Percentiles rank a stretch among this genome's conserved stretches.
Evolutionary conservation across 352 stramenopile species (phyloP).

Genomic region (Phytophthora parvispora): DNA sequence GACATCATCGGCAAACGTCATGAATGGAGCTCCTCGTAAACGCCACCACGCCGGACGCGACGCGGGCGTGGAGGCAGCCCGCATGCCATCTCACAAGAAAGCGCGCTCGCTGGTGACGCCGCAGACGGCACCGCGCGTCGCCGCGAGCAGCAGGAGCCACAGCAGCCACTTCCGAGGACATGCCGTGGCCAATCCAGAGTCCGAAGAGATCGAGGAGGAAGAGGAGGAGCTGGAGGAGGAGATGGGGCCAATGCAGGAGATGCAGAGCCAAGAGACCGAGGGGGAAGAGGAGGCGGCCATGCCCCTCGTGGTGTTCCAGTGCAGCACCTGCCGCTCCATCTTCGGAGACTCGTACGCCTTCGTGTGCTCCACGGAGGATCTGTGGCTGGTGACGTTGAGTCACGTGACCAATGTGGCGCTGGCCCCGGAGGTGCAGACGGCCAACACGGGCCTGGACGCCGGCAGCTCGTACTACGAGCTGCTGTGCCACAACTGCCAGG

Average conservation of each 20-base stretch:
- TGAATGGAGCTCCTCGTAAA: conserved; percentile 71
- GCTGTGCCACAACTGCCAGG: conserved; percentile 85
- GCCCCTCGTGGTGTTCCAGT: conserved; percentile 87
- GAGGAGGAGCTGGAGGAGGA: no score
- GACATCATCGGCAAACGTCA: background rate
- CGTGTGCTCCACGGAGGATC: conserved; percentile 76
- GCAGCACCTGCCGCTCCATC: conserved; percentile 84
- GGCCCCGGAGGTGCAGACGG: conserved; percentile 59
- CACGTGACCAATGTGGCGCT: conserved; percentile 74
- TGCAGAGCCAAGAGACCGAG: conserved; percentile 27
- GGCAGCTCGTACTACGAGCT: conserved; percentile 84
- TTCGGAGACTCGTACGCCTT: conserved; percentile 89
- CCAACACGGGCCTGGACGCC: conserved; percentile 53
- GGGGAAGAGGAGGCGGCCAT: conserved; percentile 62
- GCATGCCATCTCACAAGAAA: conserved; percentile 48
- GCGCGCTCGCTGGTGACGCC: conserved; percentile 21
- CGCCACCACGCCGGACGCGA: conserved; percentile 29
- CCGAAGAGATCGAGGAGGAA: conserved; percentile 49
- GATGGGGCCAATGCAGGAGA: no score
- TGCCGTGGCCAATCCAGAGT: conserved; percentile 35
- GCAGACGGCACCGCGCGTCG: conserved; percentile 9
- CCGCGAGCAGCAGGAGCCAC: conserved; percentile 9
- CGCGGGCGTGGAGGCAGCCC: conserved; percentile 21
- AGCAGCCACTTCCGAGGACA: conserved; percentile 10
- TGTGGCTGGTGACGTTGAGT: conserved; percentile 81